Evolutionary conservation across 2,329 filamentous ascomycete genomes (phyloP), one percentile per base, ranked within the genome.

Genomic region (Calonectria leucothoes): DNA sequence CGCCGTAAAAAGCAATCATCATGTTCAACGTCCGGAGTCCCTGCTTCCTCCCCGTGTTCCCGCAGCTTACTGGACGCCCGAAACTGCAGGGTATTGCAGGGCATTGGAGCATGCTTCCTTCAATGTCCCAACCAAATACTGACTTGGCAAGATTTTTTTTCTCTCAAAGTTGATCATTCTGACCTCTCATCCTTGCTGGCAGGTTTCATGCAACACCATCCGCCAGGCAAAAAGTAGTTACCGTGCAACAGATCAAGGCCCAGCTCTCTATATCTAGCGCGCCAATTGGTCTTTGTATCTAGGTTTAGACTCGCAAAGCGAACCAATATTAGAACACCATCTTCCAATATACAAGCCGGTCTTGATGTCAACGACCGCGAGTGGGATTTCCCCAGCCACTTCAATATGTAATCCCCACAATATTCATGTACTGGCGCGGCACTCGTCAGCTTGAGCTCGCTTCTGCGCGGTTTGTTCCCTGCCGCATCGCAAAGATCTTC

Each of bases 1-100:
- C 77, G 78, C 78, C 77, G 73, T 68, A 80, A 77, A 79, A 80
- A 79, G 72, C 71, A 80, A 78, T 64, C 73, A 78, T 57, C 68
- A 68, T 66, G 70, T 35, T 67, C 45, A 51, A 69, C 63, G n/a
- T 67, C 63, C 61, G 67, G 31, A 29, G 52, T 68, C 72, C 69
- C 52, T 57, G 48, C 70, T 66, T 71, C 51, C 55, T 57, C 70
- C 61, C 35, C 17, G 20, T 76, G 65, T 69, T 73, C 63, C 67
- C 64, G 27, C n/a, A 67, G 66, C 39, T 69, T 31, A 69, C 25
- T 63, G 45, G 55, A 52, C 45, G 57, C 29, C 51, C 49, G 27
- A 48, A 29, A 3, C 55, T 69, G 25, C 39, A 65, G 31, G 33
- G 55, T 31, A 55, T 57, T 52, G 23, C 65, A 72, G 37, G 48